Percentiles rank a stretch among this genome's conserved stretches.
phyloP scores from a whole-genome alignment of 805 yeast species.

The Myxozyma sirexii region DNA sequence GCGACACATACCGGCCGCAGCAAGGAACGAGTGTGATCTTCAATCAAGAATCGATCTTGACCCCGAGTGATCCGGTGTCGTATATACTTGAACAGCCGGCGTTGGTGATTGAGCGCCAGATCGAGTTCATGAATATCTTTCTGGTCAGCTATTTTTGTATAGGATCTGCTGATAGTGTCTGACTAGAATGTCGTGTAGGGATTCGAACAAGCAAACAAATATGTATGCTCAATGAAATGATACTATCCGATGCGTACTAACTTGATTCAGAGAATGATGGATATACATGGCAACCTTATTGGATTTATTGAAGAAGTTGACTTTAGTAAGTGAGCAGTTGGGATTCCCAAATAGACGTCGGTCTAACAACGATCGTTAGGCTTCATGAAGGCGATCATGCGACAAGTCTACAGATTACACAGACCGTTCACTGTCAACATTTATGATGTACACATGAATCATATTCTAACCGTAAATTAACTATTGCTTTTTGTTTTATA shows the following conservation, averaged over 20 bases:
- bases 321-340: conserved; percentile 47
- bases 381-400: conserved; percentile 63
- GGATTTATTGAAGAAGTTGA: conserved; percentile 87
- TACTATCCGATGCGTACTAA: background rate
- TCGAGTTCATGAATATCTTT: conserved; percentile 84
- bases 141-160: conserved; percentile 41
- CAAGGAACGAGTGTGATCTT: background rate
- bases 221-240: conserved; percentile 43
- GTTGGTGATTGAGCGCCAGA: conserved; percentile 79
- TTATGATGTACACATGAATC: conserved; percentile 42
- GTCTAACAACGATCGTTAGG: conserved; percentile 9
- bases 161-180: no score
- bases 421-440: conserved; percentile 61
- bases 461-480: conserved; percentile 40
- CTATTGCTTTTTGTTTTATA: background rate
- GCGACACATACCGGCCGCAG: background rate
- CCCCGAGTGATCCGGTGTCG: conserved; percentile 56
- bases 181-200: conserved; percentile 47
- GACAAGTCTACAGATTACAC: conserved; percentile 83
- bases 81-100: conserved; percentile 76
- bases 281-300: conserved; percentile 68
- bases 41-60: conserved; percentile 20
- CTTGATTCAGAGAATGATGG: conserved; percentile 53
- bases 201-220: conserved; percentile 86
- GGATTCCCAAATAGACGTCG: no score